Evolutionary conservation across 2,329 filamentous ascomycete genomes (phyloP).

Genomic region (Penicillium rolfsii): DNA sequence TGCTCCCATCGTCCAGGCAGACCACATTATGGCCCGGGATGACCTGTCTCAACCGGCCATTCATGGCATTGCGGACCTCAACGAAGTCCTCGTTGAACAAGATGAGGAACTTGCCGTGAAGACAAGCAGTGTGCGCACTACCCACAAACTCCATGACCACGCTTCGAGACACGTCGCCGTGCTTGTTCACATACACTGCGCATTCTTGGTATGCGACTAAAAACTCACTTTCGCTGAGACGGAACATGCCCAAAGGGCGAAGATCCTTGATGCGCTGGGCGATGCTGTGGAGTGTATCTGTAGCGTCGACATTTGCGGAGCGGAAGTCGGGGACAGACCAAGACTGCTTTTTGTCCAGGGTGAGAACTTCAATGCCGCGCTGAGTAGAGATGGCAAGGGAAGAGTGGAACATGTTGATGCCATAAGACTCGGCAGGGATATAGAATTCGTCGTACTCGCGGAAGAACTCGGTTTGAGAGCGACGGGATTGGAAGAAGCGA

Average conservation of each 20-base stretch:
- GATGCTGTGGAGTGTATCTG: slow-evolving; percentile 75
- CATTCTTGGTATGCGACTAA: slow-evolving; percentile 93
- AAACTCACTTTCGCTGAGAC: slow-evolving; percentile 89
- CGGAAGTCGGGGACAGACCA: slow-evolving; percentile 86
- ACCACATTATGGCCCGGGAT: slow-evolving; percentile 89
- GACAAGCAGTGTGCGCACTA: slow-evolving; percentile 80
- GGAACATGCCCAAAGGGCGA: slow-evolving; percentile 92
- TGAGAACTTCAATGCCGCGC: slow-evolving; percentile 93
- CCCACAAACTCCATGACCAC: slow-evolving; percentile 99
- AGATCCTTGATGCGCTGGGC: slow-evolving; percentile 80
- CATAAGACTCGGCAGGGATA: slow-evolving; percentile 91
- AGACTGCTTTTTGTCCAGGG: slow-evolving; percentile 93
- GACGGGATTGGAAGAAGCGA: slow-evolving; percentile 64
- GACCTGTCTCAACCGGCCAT: slow-evolving; percentile 89
- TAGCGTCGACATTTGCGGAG: slow-evolving; percentile 61
- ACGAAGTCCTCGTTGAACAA: slow-evolving; percentile 97
- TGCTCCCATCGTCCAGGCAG: slow-evolving; percentile 78
- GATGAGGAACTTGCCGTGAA: slow-evolving; percentile 88
- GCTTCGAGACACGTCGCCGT: slow-evolving; percentile 89
- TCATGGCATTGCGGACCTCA: slow-evolving; percentile 95
- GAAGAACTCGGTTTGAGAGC: slow-evolving; percentile 88
- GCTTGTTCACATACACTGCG: slow-evolving; percentile 96
- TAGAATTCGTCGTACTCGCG: slow-evolving; percentile 99
- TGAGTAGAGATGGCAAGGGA: slow-evolving; percentile 89
- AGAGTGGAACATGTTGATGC: slow-evolving; percentile 93